Evolutionary conservation across 257 asterid genomes (phyloP), one percentile per base, ranked within the genome.

Genomic region (Datura wrightii): DNA sequence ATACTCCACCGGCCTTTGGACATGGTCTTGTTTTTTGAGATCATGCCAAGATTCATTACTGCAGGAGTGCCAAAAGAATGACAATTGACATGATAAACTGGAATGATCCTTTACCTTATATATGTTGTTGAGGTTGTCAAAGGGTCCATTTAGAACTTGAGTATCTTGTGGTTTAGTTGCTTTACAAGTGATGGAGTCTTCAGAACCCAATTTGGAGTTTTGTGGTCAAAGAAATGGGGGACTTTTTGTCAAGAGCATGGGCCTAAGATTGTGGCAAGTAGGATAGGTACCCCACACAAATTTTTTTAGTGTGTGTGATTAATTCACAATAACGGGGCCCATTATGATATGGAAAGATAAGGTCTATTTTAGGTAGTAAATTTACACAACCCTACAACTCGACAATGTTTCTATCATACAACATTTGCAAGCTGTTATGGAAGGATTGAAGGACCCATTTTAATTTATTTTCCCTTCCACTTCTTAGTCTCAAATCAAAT

Each of bases 261-360:
- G 80, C 63, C 85, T 53, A 59, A 76, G 60, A 52, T 76, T 76
- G 11, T 76, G 31, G 82, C 63, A 76, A 76, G 15, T 50, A 76
- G 46, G 48, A 31, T 76, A 56, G 18, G 83, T 81, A 80, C 83
- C 91, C 58, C 56, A 76, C 89, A 74, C 76, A 16, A 46, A 79
- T 46, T 79, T 37, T 46, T 5, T 66, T 60, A 62, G 67, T 71
- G 82, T 19, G 63, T 86, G 86, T 89, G 79, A 87, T 52, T 59
- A 66, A 67, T 69, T 39, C 52, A 69, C 63, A 41, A 62, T 42
- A 53, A 39, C 88, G 88, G 93, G 90, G 42, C 85, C 91, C 54
- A 85, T 55, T 18, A 50, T 76, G 82, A 76, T 70, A 41, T 18
- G 54, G 79, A 41, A 70, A 70, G 54, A 70, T 76, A 76, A 50